Percentiles rank a stretch among this genome's conserved stretches.
These are phyloP conservation scores for Sporisorium exsertum DNA, from an alignment of 1,284 basidiomycete species.

Conservation along the genomic window DNA sequence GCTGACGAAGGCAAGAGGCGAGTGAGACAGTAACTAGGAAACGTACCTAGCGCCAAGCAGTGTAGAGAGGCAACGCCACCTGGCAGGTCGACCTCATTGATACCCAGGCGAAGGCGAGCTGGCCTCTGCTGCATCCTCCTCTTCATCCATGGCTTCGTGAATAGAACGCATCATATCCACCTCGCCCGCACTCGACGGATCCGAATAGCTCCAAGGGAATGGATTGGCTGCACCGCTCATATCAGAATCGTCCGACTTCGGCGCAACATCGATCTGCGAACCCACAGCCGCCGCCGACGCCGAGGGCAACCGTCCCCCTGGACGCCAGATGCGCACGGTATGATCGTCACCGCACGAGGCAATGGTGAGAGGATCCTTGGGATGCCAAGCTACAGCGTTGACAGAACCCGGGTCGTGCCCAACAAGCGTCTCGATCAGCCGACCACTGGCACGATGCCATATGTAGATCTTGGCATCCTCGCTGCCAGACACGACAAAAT, in stretches of 20 bases:
- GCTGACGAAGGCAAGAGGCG: neutral
- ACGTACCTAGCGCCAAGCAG: too few species aligned
- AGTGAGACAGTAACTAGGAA: neutral
- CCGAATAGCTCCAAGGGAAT: conserved; percentile 46
- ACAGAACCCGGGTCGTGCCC: conserved; percentile 90
- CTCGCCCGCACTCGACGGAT: conserved; percentile 26
- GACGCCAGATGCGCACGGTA: conserved; percentile 62
- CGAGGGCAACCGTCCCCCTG: conserved; percentile 26
- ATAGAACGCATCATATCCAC: conserved; percentile 42
- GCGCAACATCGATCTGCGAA: conserved; percentile 9
- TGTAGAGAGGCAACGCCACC: too few species aligned
- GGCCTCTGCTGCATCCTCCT: conserved; percentile 6
- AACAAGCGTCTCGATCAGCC: conserved; percentile 81
- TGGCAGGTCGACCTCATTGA: too few species aligned
- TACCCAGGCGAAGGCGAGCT: conserved; percentile 19
- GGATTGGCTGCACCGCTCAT: conserved; percentile 45
- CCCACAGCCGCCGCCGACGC: neutral
- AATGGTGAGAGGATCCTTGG: conserved; percentile 83
- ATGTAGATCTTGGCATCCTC: conserved; percentile 86
- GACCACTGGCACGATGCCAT: conserved; percentile 89
- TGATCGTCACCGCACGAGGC: conserved; percentile 73
- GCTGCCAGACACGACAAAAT: conserved; percentile 91
- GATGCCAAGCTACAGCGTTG: conserved; percentile 97
- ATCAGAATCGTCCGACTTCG: conserved; percentile 47
- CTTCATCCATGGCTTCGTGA: conserved; percentile 42